A percentile compares a stretch with the other conserved stretches of the same genome.
Conservation (phyloP, 2,329 filamentous ascomycete species). For the Rhynchosporium graminicola region DNA sequence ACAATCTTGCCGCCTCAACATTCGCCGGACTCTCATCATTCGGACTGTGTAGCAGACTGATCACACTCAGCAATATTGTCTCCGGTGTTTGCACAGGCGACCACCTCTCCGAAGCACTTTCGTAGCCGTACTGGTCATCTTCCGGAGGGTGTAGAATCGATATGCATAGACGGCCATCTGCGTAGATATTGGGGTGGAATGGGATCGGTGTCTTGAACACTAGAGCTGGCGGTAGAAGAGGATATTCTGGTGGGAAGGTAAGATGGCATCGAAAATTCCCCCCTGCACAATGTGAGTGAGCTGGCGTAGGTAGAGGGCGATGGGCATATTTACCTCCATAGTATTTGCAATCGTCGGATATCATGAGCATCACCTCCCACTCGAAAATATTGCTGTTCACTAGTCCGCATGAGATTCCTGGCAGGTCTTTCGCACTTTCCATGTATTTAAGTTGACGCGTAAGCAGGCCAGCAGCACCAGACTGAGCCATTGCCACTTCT, state of each 20-base stretch:
- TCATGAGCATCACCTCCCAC: constrained; percentile 99
- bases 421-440: constrained; percentile 86
- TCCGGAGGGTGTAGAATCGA: constrained; percentile 94
- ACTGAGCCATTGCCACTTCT: constrained; percentile 27
- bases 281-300: constrained; percentile 52
- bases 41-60: constrained; percentile 87
- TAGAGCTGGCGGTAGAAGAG: constrained; percentile 83
- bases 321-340: constrained; percentile 66
- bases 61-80: constrained; percentile 88
- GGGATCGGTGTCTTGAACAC: constrained; percentile 80
- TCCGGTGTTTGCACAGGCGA: constrained; percentile 92
- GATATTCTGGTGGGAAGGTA: constrained; percentile 82
- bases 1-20: constrained; percentile 85
- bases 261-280: constrained; percentile 89
- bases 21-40: constrained; percentile 97
- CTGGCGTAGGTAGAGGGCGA: constrained; percentile 55
- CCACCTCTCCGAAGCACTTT: constrained; percentile 88
- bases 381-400: constrained; percentile 89
- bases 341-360: constrained; percentile 80
- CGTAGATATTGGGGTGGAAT: constrained; percentile 95
- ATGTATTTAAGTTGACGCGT: constrained; percentile 90
- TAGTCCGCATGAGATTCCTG: constrained; percentile 90
- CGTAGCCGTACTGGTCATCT: constrained; percentile 93
- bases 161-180: constrained; percentile 87
- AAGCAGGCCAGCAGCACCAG: constrained; percentile 68